Base-by-base conservation (phyloP, 2,329 filamentous ascomycete species). In the Hypoxylon sp. region DNA sequence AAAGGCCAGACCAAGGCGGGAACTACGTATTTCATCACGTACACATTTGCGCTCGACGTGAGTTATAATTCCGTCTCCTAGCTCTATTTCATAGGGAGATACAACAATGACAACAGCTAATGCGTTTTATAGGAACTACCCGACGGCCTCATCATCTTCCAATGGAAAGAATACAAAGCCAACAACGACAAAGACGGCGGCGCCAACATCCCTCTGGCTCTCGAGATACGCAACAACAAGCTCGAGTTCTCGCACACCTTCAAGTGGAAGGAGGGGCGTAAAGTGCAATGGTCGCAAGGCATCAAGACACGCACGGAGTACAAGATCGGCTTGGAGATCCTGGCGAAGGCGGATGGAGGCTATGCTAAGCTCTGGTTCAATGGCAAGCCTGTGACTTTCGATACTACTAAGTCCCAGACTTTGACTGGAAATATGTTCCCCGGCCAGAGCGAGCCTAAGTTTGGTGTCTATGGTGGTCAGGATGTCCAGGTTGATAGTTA, bases 11-110 rank as follows among this genome's bases (percentile, higher is more conserved):
- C 68, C 14, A 61, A 64, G 50, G 47, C 61, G 6, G 65, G 68
- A 19, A 68, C 63, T 19, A 68, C 68, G 7, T 70, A 70, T 41
- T 70, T 66, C 45, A 70, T 70, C 47, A 54, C 58, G 16, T 68
- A 70, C 19, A 56, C 63, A n/a, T 61, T 68, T n/a, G 54, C 65
- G n/a, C 59, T 70, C 11, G 50, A 60, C 46, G 64, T 67, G 16
- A 61, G 45, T 21, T 9, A 41, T 19, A 19, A 19, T 9, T 19
- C 3, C 8, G 37, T n/a, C 37, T 21, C 7, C 11, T 2, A 21
- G 11, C 16, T 4, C 16, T 41, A 4, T 3, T 11, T 5, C 7
- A 21, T 11, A 21, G 16, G 1, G 2, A 21, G 11, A 21, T 1
- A 8, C 11, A 3, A 11, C 16, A 6, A 41, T 19, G 8, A 41